phyloP scores from a whole-genome alignment of 805 yeast genomes.

The Zygoascus tannicola region DNA sequence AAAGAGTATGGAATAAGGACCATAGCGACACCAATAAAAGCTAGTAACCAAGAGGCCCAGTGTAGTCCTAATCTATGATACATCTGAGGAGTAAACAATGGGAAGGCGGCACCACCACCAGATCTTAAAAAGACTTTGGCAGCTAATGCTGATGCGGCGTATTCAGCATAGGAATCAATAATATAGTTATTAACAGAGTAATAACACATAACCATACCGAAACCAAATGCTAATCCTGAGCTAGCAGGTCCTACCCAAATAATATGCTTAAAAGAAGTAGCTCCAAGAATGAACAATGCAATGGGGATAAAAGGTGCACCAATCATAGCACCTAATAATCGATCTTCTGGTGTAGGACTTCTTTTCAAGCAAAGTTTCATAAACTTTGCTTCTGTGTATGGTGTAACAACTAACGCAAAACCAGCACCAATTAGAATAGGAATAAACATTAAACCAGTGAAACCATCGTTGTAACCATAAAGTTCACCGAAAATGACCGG shows the following conservation, averaged over 20 bases:
- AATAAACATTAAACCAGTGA: constrained; percentile 77
- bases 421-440: constrained; percentile 85
- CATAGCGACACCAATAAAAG: constrained; percentile 41
- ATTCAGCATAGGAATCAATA: constrained; percentile 74
- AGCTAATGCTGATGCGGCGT: constrained; percentile 46
- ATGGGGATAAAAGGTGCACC: constrained; percentile 38
- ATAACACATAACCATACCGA: constrained; percentile 47
- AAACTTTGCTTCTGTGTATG: constrained; percentile 58
- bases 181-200: constrained; percentile 65
- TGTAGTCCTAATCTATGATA: constrained; percentile 39
- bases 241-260: constrained; percentile 49
- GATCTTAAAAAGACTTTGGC: constrained; percentile 55
- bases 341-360: constrained; percentile 46
- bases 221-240: constrained; percentile 44
- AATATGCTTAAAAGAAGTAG: constrained; percentile 41
- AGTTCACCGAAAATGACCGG: constrained; percentile 71
- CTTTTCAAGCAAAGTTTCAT: constrained; percentile 37
- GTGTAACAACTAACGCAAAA: constrained; percentile 66
- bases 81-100: constrained; percentile 49
- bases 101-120: constrained; percentile 51
- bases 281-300: constrained; percentile 52
- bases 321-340: constrained; percentile 44
- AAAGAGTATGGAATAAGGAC: constrained; percentile 44
- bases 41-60: constrained; percentile 48
- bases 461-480: constrained; percentile 68